These are phyloP conservation scores for Cyberlindnera meyerae DNA, from an alignment of 805 yeast genomes.

Conservation along the genomic window DNA sequence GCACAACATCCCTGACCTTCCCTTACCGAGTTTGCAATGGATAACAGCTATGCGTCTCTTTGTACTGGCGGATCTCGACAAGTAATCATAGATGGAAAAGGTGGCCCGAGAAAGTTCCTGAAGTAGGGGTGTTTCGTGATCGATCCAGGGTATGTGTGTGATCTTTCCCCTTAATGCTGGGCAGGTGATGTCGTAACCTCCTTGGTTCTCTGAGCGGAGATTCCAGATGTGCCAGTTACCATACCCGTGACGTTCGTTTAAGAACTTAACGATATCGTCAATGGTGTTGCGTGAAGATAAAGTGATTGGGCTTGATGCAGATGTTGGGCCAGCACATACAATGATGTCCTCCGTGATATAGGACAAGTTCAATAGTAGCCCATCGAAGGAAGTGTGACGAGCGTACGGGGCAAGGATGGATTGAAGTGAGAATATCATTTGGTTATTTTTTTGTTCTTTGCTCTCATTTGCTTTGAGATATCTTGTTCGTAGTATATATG, in stretches of 20 bases:
- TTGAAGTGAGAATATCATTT: too few relatives aligned
- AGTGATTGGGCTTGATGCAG: too few relatives aligned
- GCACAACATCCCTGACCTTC: slow-evolving; percentile 76
- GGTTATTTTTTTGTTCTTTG: too few relatives aligned
- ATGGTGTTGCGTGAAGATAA: slow-evolving; percentile 54
- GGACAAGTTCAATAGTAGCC: slow-evolving; percentile 52
- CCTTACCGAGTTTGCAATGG: slow-evolving; percentile 91
- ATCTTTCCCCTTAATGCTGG: slow-evolving; percentile 4
- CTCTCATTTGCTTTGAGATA: too few relatives aligned
- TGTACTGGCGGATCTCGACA: too few relatives aligned
- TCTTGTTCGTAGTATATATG: too few relatives aligned
- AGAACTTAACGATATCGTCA: slow-evolving; percentile 42
- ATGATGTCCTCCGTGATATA: slow-evolving; percentile 60
- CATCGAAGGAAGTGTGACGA: slow-evolving; percentile 23
- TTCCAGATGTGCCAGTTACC: slow-evolving; percentile 70
- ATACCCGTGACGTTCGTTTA: slow-evolving; percentile 41
- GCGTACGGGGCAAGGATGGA: too few relatives aligned
- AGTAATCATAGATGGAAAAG: slow-evolving; percentile 39
- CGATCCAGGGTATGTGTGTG: slow-evolving; percentile 52
- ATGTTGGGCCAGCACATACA: slow-evolving; percentile 76
- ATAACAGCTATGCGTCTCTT: too few relatives aligned
- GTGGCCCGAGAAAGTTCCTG: slow-evolving; percentile 40
- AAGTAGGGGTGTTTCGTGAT: slow-evolving; percentile 75
- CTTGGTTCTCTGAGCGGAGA: slow-evolving; percentile 54
- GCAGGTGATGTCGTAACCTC: slow-evolving; percentile 30